phyloP scores from a whole-genome alignment of 495 filamentous ascomycete species.

The Penicillium salamii region DNA sequence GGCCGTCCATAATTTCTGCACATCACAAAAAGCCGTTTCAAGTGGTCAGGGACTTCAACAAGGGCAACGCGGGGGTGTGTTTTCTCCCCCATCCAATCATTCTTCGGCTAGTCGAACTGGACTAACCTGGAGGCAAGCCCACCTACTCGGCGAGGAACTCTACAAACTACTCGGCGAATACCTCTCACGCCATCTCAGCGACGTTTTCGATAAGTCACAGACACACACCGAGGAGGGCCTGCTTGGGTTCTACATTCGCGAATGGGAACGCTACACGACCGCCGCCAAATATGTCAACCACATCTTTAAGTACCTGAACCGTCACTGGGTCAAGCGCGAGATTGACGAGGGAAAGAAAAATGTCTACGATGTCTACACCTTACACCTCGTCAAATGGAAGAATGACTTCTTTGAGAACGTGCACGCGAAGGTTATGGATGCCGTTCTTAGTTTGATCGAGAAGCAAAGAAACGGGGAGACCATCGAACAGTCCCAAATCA shows the following conservation, averaged over 20 bases:
- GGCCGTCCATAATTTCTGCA: slow-evolving; percentile 98
- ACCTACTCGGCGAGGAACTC: slow-evolving; percentile 92
- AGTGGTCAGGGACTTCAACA: slow-evolving; percentile 48
- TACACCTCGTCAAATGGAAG: slow-evolving; percentile 94
- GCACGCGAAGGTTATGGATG: slow-evolving; percentile 86
- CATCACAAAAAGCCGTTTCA: slow-evolving; percentile 85
- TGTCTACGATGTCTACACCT: slow-evolving; percentile 95
- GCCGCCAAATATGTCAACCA: slow-evolving; percentile 97
- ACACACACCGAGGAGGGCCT: slow-evolving; percentile 85
- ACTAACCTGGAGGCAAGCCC: slow-evolving; percentile 51
- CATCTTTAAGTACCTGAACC: slow-evolving; percentile 93
- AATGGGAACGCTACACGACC: slow-evolving; percentile 94
- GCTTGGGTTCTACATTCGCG: slow-evolving; percentile 89
- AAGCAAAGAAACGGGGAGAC: slow-evolving; percentile 98
- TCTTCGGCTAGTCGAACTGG: not conserved
- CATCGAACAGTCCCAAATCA: slow-evolving; percentile 94
- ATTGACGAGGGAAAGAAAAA: slow-evolving; percentile 99
- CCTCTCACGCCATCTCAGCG: slow-evolving; percentile 68
- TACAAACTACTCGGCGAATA: slow-evolving; percentile 88
- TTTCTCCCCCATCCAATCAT: not conserved
- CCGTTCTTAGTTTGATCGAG: slow-evolving; percentile 92
- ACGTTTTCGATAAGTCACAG: slow-evolving; percentile 64
- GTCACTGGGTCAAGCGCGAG: slow-evolving; percentile 98
- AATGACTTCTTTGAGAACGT: slow-evolving; percentile 83
- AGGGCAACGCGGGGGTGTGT: slow-evolving; percentile 76